phyloP scores from a whole-genome alignment of 306 rosid species.

The Castanopsis chinensis region DNA sequence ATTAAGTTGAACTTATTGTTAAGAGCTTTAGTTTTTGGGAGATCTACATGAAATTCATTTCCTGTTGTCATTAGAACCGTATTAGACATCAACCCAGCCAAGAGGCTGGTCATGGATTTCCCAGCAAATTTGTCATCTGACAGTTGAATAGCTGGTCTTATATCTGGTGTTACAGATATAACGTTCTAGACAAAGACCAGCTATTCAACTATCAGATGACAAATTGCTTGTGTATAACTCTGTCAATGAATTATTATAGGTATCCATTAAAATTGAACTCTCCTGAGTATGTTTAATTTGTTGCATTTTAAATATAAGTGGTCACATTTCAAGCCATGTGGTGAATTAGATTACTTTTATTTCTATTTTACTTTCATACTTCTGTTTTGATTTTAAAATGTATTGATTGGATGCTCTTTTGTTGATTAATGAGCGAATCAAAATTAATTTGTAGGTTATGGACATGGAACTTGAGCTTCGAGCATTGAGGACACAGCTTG shows the following conservation, averaged over 20 bases:
- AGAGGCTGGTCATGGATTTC: too few relatives aligned
- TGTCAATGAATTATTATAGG: background rate
- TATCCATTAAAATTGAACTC: background rate
- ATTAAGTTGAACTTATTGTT: too few relatives aligned
- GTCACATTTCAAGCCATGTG: background rate
- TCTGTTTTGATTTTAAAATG: background rate
- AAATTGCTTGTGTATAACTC: background rate
- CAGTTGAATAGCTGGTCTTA: too few relatives aligned
- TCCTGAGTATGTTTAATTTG: background rate
- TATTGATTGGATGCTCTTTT: background rate
- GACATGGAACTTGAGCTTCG: slow-evolving; percentile 94
- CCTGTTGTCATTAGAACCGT: too few relatives aligned
- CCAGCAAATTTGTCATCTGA: too few relatives aligned
- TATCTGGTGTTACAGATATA: too few relatives aligned
- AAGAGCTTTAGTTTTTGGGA: too few relatives aligned
- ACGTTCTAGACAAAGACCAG: too few relatives aligned
- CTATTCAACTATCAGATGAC: too few relatives aligned
- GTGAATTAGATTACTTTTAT: background rate
- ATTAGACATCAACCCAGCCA: too few relatives aligned
- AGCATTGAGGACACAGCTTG: slow-evolving; percentile 82
- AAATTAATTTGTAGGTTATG: slow-evolving; percentile 65
- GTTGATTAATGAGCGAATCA: slow-evolving; percentile 8
- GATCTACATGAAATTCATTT: too few relatives aligned
- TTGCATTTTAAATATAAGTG: background rate
- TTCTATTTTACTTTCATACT: background rate